Evolutionary conservation across 805 yeast genomes (phyloP).

Genomic region (Candida insectalens): DNA sequence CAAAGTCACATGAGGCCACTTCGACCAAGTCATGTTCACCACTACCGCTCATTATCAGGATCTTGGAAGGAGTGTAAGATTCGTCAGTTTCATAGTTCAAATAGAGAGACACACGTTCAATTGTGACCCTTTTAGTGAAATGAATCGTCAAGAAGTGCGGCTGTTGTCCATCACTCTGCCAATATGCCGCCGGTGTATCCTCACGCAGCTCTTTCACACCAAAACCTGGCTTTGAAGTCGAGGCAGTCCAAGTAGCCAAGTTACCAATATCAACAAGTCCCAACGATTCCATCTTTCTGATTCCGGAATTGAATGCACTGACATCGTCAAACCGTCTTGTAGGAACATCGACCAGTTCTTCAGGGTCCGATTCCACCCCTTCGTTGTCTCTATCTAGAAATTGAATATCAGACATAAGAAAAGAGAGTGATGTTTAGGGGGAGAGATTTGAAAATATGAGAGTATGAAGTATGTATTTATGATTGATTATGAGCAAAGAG

Average conservation of each 20-base stretch:
- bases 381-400: conserved; percentile 5
- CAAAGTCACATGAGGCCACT: conserved; percentile 48
- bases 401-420: too few species aligned
- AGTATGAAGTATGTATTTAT: too few species aligned
- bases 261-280: conserved; percentile 71
- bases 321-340: conserved; percentile 7
- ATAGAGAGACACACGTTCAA: conserved; percentile 62
- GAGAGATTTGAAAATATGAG: too few species aligned
- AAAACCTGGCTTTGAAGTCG: conserved; percentile 63
- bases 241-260: conserved; percentile 76
- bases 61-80: conserved; percentile 79
- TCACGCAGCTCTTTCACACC: conserved; percentile 68
- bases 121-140: conserved; percentile 66
- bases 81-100: conserved; percentile 71
- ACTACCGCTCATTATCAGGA: conserved; percentile 60
- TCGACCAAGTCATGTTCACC: conserved; percentile 71
- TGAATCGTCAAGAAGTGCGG: conserved; percentile 79
- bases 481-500: too few species aligned
- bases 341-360: not conserved
- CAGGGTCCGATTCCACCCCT: conserved; percentile 5
- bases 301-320: conserved; percentile 25
- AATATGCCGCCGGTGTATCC: conserved; percentile 60
- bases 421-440: too few species aligned
- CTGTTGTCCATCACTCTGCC: conserved; percentile 94
- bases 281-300: conserved; percentile 42